Evolutionary conservation across 371 early-diverging fungal species (phyloP).

Genomic region (Mortierella sp.): DNA sequence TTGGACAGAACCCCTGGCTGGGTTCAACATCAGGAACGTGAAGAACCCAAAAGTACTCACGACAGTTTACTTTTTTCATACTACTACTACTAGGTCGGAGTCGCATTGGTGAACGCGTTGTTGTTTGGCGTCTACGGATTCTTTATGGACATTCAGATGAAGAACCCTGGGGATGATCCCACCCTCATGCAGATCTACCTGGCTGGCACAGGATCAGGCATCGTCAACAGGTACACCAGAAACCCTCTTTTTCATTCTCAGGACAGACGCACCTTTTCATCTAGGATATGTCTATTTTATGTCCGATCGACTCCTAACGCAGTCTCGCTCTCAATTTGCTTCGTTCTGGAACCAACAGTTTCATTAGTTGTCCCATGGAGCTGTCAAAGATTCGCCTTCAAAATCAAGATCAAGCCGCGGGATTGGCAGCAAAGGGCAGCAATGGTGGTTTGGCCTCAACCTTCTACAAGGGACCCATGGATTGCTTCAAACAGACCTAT

Average conservation of each 20-base stretch:
- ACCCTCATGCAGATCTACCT: conserved; percentile 64
- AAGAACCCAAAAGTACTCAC: background rate
- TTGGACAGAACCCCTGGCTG: conserved; percentile 16
- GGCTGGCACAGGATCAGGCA: conserved; percentile 76
- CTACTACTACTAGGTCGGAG: conserved; percentile 64
- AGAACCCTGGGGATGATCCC: conserved; percentile 43
- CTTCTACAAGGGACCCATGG: conserved; percentile 66
- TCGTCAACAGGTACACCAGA: conserved; percentile 66
- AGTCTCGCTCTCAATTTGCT: background rate
- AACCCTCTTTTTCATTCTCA: background rate
- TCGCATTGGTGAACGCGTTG: conserved; percentile 74
- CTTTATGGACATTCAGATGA: conserved; percentile 65
- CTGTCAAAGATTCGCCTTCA: conserved; percentile 76
- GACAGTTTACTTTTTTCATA: conserved; percentile 2
- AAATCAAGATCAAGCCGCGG: conserved; percentile 60
- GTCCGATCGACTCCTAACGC: background rate
- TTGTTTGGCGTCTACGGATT: conserved; percentile 77
- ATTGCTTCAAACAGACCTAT: conserved; percentile 72
- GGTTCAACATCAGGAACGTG: background rate
- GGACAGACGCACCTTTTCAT: background rate
- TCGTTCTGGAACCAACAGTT: conserved; percentile 42
- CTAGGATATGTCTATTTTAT: background rate
- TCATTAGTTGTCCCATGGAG: conserved; percentile 76
- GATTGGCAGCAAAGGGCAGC: background rate
- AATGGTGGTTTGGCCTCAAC: conserved; percentile 4